Evolutionary conservation across 2,329 filamentous ascomycete species (phyloP), one percentile per base, ranked within the genome.

Genomic region (Botrytis porri): DNA sequence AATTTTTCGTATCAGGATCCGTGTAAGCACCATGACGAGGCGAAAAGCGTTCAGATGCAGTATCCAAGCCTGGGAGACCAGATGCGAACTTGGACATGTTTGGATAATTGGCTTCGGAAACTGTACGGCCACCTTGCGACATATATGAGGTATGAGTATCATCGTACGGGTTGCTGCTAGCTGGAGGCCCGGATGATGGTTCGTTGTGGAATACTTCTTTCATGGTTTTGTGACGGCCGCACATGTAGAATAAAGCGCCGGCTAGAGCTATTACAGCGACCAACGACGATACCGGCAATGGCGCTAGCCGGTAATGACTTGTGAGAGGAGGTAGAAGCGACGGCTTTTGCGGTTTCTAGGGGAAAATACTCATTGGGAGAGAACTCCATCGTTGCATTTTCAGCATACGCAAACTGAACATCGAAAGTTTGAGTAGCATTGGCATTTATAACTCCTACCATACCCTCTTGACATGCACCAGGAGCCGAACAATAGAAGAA

Each of bases 401-500:
- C 77, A 4, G 87, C 86, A 43, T 81, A 84, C 35, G 83, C 77
- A 37, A 85, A 82, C 78, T 89, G 88, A 10, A 80, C 77, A 12
- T 84, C 82, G 59, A 86, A 83, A 0, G 85, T 86, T 72, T 84
- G 81, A 0, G 84, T 87, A 9, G 80, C 71, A 76, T 88, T 89
- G 10, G 90, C 87, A 78, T 95, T 95, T 76, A 95, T 90, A 1
- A 88, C 91, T 4, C 92, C 92, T 25, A 95, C 86, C 92, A 95
- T 95, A 35, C 88, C 86, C 61, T 90, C 86, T 4, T 85, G 84
- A 78, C 93, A 95, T 2, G 90, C 92, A 0, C 84, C 86, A 0
- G 88, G 86, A 0, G 91, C 91, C 0, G 89, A 88, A 75, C 90
- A 93, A 80, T 93, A 93, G 81, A 88, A 92, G 80, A 90, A 92